Conservation (phyloP, 495 filamentous ascomycete genomes). For the Ascobolus immersus region DNA sequence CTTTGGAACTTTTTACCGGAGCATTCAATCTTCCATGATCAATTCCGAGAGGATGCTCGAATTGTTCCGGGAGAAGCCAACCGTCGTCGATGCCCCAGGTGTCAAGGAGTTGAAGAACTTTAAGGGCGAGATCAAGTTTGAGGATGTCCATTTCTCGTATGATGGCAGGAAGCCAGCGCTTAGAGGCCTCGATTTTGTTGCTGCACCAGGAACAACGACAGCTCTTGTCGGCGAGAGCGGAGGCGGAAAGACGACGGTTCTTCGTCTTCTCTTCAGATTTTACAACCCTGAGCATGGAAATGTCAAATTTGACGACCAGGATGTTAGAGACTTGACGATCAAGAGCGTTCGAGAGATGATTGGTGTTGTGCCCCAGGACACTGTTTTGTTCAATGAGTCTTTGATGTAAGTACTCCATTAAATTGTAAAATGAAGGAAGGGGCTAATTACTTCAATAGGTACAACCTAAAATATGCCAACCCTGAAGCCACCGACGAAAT, state of each 20-base stretch:
- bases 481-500: slow-evolving; percentile 63
- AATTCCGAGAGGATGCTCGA: slow-evolving; percentile 88
- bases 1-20: slow-evolving; percentile 93
- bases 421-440: neutral
- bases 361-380: slow-evolving; percentile 92
- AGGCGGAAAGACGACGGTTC: slow-evolving; percentile 92
- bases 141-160: slow-evolving; percentile 74
- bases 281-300: slow-evolving; percentile 58
- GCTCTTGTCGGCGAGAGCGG: slow-evolving; percentile 90
- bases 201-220: slow-evolving; percentile 71
- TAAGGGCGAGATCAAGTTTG: slow-evolving; percentile 58
- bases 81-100: slow-evolving; percentile 29
- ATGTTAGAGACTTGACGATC: slow-evolving; percentile 68
- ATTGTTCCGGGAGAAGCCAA: slow-evolving; percentile 82
- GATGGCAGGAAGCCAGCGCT: slow-evolving; percentile 69
- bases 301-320: slow-evolving; percentile 59
- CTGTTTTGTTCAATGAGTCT: slow-evolving; percentile 85
- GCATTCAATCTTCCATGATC: slow-evolving; percentile 88
- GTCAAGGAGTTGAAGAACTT: slow-evolving; percentile 34
- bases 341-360: slow-evolving; percentile 77
- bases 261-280: slow-evolving; percentile 83
- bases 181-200: slow-evolving; percentile 54
- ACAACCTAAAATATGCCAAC: slow-evolving; percentile 89
- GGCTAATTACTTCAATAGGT: slow-evolving; percentile 11
- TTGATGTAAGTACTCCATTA: slow-evolving; percentile 34